Base-by-base conservation (phyloP, 768 basidiomycete species). In the Suillus lakei region DNA sequence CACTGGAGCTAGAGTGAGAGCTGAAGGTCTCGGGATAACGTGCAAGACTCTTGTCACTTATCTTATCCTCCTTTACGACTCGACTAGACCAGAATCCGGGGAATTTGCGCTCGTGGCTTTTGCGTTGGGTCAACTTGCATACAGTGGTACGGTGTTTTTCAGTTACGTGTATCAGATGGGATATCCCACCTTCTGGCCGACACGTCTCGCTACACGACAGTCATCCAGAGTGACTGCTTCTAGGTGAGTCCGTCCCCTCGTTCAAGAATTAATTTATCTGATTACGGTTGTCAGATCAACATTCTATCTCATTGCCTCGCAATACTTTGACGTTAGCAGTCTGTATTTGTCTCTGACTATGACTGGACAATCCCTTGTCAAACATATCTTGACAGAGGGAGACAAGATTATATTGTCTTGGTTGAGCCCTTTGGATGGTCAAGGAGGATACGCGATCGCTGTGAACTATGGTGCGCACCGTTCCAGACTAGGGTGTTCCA, bases 381-480 rank as follows among this genome's bases (percentile, higher is more conserved):
- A 99, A 76, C 98, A 99, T 76, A 86, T 98, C 68, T 81, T 99
- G 32, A 99, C 97, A 0, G 98, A 99, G 73, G 95, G 94, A 4
- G 98, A 99, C 76, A 95, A 98, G 72, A 80, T 99, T 51, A 85
- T 97, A 13, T 83, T 99, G 21, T 93, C 93, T 0, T 87, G 86
- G 74, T 88, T 94, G 72, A 95, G 95, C 65, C 89, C 91, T 36
- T 79, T 97, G 59, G 82, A 88, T 54, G 91, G 96, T 74, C 96
- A 98, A 77, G 97, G 95, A 5, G 96, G 95, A 2, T 99, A 98
- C 75, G 97, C 96, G 0, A 83, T 99, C 15, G 97, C 98, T 15
- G 91, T 92, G 44, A 99, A 98, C 76, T 99, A 99, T 74, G 98
- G 97, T 93, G 61, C 58, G 86, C 74, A 15, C 23, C 46, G 7